Evolutionary conservation across 345 rosid species (phyloP), one percentile per base, ranked within the genome.

Genomic region (Populus ilicifolia): DNA sequence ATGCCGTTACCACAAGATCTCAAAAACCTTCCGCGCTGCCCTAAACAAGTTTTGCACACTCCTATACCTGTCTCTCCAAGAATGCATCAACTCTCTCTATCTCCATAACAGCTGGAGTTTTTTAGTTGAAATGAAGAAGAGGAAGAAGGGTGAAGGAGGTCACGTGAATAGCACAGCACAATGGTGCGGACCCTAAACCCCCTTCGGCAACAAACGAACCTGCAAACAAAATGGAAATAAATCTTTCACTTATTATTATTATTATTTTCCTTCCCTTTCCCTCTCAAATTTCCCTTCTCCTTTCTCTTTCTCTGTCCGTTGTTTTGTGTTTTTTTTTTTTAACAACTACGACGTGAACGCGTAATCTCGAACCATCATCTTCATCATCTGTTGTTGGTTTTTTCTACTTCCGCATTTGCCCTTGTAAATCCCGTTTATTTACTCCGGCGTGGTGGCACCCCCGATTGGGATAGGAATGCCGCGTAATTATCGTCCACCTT

Each of bases 331-430:
- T 70, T 36, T 69, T 67, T 77, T 75, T 14, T 70, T 10, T 8
- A 39, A 67, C 65, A 77, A 71, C 89, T 8, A 76, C 65, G 69
- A 71, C 89, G 89, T 80, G 78, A 80, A 79, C 83, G 77, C 83
- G 77, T 30, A 73, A 75, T 38, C 77, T 65, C 75, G 59, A 77
- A 7, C 25, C 39, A 23, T 5, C 23, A 23, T 23, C n/a, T 27
- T 27, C 29, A 8, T 21, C 65, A 23, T 25, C 27, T 25, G 12
- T 2, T 21, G 25, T 3, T 2, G 2, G 12, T 23, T 21, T 43
- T 43, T 43, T 43, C 14, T 43, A 11, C 46, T 43, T 43, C 46
- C 46, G 46, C 13, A 2, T 43, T 11, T 43, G 46, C 46, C 46
- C 46, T 43, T 43, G 46, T 43, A 43, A 43, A 10, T 43, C 11